Percentiles rank a stretch among this genome's conserved stretches.
These are phyloP conservation scores for Trichoderma koningii DNA, from an alignment of 2,329 filamentous ascomycete genomes.

Conservation along the genomic window DNA sequence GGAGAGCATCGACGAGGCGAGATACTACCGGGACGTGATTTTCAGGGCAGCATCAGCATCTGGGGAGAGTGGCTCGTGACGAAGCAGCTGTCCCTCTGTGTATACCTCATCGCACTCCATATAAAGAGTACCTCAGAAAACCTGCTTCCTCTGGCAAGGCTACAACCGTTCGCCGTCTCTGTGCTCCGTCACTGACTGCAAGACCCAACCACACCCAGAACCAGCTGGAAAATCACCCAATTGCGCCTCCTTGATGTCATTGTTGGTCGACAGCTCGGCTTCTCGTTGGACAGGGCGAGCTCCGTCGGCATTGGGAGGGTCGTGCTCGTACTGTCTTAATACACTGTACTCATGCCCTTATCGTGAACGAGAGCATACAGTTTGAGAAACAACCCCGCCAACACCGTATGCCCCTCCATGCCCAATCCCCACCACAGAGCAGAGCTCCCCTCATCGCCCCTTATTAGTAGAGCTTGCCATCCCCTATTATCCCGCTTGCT, in stretches of 20 bases:
- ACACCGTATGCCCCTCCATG: constrained; percentile 35
- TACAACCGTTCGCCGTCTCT: not conserved
- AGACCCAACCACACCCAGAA: no score
- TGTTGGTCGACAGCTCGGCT: constrained; percentile 19
- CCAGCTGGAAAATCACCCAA: not conserved
- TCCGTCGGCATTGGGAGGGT: constrained; percentile 11
- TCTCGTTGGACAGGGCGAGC: constrained; percentile 22
- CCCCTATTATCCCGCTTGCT: constrained; percentile 10
- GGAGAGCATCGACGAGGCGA: constrained; percentile 91
- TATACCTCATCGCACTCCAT: not conserved
- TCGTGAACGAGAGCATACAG: no score
- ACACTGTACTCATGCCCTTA: no score
- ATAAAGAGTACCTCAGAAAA: not conserved
- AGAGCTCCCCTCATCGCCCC: constrained; percentile 34
- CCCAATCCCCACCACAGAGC: constrained; percentile 34
- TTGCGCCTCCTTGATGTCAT: constrained; percentile 23
- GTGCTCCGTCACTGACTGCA: no score
- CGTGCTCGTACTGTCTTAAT: not conserved
- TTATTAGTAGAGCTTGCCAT: constrained; percentile 25
- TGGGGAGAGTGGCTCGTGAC: not conserved
- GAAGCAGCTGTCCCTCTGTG: not conserved
- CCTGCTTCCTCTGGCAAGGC: not conserved
- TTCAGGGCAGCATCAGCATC: constrained; percentile 48
- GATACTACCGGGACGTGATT: constrained; percentile 73
- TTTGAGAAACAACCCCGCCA: constrained; percentile 14